Conservation (phyloP, 2,329 filamentous ascomycete species). For the Diaporthe sp. region DNA sequence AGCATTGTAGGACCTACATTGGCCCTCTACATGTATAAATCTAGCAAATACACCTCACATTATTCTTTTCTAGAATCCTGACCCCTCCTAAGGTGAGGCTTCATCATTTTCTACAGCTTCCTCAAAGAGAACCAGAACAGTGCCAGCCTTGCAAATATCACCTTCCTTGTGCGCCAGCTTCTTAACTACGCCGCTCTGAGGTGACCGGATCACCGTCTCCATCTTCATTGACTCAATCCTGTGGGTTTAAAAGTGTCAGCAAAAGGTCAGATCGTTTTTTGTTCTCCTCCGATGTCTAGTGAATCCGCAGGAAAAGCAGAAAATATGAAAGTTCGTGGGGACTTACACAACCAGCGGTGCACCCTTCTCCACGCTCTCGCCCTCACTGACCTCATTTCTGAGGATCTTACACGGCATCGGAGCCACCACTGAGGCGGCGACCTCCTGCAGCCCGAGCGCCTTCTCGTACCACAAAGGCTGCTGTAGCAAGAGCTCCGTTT, state of each 20-base stretch:
- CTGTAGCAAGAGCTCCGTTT: constrained; percentile 70
- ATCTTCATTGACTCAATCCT: constrained; percentile 92
- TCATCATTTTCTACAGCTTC: constrained; percentile 28
- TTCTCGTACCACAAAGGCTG: constrained; percentile 87
- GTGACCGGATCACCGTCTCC: constrained; percentile 86
- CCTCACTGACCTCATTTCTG: constrained; percentile 87
- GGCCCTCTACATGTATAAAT: too few relatives aligned
- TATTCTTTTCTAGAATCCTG: not conserved
- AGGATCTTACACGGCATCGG: constrained; percentile 99
- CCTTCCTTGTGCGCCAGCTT: constrained; percentile 82
- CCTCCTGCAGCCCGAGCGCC: constrained; percentile 85
- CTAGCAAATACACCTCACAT: not conserved
- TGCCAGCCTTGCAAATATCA: constrained; percentile 61
- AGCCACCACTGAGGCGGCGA: constrained; percentile 84
- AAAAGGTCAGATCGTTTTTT: not conserved
- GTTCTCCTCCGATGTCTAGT: not conserved
- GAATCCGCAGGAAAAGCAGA: too few relatives aligned
- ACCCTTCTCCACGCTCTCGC: constrained; percentile 86
- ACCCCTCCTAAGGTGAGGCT: not conserved
- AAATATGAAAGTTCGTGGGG: not conserved
- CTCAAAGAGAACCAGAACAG: constrained; percentile 41
- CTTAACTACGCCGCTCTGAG: constrained; percentile 79
- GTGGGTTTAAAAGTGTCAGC: constrained; percentile 1
- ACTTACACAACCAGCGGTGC: constrained; percentile 86
- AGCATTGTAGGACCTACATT: not conserved